Conservation (phyloP, 2,329 filamentous ascomycete genomes). For the Neopestalotiopsis rosae region DNA sequence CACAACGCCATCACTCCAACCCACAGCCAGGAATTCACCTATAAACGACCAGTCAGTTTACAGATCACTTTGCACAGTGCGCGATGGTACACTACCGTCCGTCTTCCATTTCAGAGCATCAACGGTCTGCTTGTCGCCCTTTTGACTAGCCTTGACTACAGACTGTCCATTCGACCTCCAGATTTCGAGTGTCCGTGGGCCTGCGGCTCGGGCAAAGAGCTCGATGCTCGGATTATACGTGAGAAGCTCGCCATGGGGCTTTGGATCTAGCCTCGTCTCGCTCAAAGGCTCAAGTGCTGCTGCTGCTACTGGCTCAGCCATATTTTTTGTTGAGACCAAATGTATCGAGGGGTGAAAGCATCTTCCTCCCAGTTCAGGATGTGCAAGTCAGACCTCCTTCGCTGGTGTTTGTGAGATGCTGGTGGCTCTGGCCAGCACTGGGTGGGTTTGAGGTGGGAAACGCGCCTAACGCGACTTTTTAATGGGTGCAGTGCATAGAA, state of each 20-base stretch:
- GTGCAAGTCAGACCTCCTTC: not conserved
- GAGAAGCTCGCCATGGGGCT: slow-evolving; percentile 63
- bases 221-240: slow-evolving; percentile 86
- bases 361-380: not conserved
- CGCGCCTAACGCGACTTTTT: slow-evolving; percentile 18
- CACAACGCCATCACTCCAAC: slow-evolving; percentile 81
- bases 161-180: slow-evolving; percentile 79
- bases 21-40: slow-evolving; percentile 81
- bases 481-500: not conserved
- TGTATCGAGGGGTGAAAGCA: not conserved
- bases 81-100: slow-evolving; percentile 60
- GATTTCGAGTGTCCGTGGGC: slow-evolving; percentile 72
- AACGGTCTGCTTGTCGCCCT: slow-evolving; percentile 46
- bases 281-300: slow-evolving; percentile 52
- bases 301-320: slow-evolving; percentile 30
- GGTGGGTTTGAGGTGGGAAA: not conserved
- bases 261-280: slow-evolving; percentile 62
- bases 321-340: slow-evolving; percentile 13
- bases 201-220: slow-evolving; percentile 75
- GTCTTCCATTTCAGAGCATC: slow-evolving; percentile 68
- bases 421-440: slow-evolving; percentile 8
- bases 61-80: not conserved
- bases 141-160: slow-evolving; percentile 58
- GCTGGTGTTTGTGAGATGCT: not conserved
- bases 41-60: slow-evolving; percentile 24